These are phyloP conservation scores for Phytophthora sp. DNA, from an alignment of 352 stramenopile species.

Conservation along the genomic window DNA sequence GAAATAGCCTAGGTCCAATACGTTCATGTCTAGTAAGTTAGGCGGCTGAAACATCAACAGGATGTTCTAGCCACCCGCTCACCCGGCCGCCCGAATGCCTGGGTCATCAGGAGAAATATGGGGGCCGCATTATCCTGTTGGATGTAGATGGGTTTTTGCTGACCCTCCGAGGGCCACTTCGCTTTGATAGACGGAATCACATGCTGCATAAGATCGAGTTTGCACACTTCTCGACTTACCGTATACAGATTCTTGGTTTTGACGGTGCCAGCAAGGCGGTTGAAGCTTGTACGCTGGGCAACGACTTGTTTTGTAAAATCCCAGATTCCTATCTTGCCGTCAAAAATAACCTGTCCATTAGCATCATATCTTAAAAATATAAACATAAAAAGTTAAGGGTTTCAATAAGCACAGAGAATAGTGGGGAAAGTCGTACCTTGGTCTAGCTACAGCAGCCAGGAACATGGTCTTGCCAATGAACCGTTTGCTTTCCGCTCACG, in stretches of 20 bases:
- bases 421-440: background rate
- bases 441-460: slow-evolving; percentile 24
- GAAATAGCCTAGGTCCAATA: slow-evolving; percentile 4
- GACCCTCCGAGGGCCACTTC: background rate
- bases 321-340: slow-evolving; percentile 8
- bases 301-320: slow-evolving; percentile 1
- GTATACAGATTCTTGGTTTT: slow-evolving; percentile 8
- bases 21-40: slow-evolving; percentile 2
- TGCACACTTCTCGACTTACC: background rate
- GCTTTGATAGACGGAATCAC: slow-evolving; percentile 2
- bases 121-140: slow-evolving; percentile 13
- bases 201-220: background rate
- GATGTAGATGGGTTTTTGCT: background rate
- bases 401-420: background rate
- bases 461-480: no score
- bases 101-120: background rate
- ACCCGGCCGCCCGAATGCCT: no score
- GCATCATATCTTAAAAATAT: background rate
- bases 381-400: background rate
- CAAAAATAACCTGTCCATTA: slow-evolving; percentile 14
- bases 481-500: slow-evolving; percentile 23
- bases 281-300: background rate
- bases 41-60: background rate
- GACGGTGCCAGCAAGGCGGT: background rate
- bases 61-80: slow-evolving; percentile 2